Evolutionary conservation across 768 basidiomycete genomes (phyloP), one percentile per base, ranked within the genome.

Genomic region (Russula dissimulans): DNA sequence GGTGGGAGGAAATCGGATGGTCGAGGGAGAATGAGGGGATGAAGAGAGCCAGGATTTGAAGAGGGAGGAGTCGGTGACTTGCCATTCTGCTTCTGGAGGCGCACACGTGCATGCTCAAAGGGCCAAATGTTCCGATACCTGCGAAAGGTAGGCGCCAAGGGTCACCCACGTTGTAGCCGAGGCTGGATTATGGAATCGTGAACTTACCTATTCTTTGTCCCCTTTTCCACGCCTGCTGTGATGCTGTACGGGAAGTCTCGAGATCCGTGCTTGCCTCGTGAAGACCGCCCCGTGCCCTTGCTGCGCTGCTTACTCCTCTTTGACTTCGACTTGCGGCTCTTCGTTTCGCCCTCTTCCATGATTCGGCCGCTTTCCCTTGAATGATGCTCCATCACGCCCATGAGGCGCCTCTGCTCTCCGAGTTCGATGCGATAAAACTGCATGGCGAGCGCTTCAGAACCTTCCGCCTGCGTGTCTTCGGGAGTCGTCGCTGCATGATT

Each of bases 81-180:
- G 15, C 43, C 59, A 56, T 56, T 65, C 48, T 59, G 57, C 54
- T 64, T 64, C 56, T 61, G 59, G 44, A 97, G 76, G 49, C 86
- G 80, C 4, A 97, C 94, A 42, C 95, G 86, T 22, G 95, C 88
- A 68, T 95, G 92, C 69, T 95, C 94, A 65, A 94, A 97, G 0
- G 95, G 95, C 91, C 94, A 98, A 59, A 98, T 97, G 70, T 98
- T 89, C 60, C 88, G 86, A 74, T 97, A 98, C 63, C 92, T 93
- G 63, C 17, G 43, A 61, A 49, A 46, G 18, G 44, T 22, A 38
- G 34, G 34, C 34, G 34, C 10, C 50, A 41, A 60, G 34, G 36
- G 47, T 42, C 47, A 52, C 36, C 56, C 41, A 43, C 29, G n/a
- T 45, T 46, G 51, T 12, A 11, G 18, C 17, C 26, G 34, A 49